Conservation (phyloP, 768 basidiomycete genomes). For the Tricholoma saponaceum region DNA sequence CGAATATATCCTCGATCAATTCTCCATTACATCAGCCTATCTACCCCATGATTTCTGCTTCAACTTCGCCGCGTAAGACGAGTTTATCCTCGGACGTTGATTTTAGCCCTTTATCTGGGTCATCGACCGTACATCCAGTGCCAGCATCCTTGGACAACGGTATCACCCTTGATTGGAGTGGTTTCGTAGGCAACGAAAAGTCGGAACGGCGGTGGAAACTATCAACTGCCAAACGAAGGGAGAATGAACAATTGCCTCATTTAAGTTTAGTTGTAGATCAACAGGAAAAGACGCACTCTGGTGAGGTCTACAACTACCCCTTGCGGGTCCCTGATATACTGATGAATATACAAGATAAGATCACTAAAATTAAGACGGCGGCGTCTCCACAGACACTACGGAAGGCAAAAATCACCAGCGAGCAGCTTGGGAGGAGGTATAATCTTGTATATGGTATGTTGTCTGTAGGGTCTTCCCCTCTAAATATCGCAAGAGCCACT, state of each 20-base stretch:
- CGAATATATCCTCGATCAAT: slow-evolving; percentile 18
- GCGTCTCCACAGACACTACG: slow-evolving; percentile 51
- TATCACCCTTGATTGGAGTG: slow-evolving; percentile 71
- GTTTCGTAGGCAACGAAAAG: slow-evolving; percentile 48
- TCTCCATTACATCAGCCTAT: slow-evolving; percentile 29
- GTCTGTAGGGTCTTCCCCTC: slow-evolving; percentile 19
- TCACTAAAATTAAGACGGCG: slow-evolving; percentile 47
- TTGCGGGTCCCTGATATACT: not conserved
- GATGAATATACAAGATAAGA: slow-evolving; percentile 42
- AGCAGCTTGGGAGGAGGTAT: slow-evolving; percentile 68
- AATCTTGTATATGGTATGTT: slow-evolving; percentile 42
- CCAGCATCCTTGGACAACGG: slow-evolving; percentile 69
- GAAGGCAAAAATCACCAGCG: slow-evolving; percentile 59
- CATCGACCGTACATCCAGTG: slow-evolving; percentile 51
- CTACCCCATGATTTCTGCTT: slow-evolving; percentile 13
- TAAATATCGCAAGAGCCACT: slow-evolving; percentile 47
- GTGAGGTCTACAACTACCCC: slow-evolving; percentile 29
- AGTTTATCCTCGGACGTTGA: slow-evolving; percentile 50
- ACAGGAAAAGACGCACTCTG: slow-evolving; percentile 54
- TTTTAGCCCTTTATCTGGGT: slow-evolving; percentile 62
- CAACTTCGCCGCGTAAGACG: slow-evolving; percentile 23
- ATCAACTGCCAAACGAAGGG: slow-evolving; percentile 55
- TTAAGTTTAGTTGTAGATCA: slow-evolving; percentile 49
- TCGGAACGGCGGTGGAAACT: slow-evolving; percentile 60
- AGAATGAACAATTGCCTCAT: slow-evolving; percentile 43